phyloP scores from a whole-genome alignment of 75 land plant species.

The Azolla pinnata region DNA sequence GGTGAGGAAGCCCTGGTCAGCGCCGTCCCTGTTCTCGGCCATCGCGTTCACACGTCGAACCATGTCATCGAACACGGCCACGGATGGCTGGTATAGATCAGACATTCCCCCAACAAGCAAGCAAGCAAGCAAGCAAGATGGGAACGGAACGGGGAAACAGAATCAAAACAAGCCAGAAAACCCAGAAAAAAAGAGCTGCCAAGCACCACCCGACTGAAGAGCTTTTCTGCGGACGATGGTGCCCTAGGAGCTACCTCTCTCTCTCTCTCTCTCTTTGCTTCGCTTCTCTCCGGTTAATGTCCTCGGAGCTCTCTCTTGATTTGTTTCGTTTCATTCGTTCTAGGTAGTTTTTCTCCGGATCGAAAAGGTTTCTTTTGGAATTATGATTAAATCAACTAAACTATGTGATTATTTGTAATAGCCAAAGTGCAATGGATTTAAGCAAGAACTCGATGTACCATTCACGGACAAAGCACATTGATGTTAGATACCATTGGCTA shows the following conservation, averaged over 20 bases:
- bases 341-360: no score
- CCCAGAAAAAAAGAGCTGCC: no score
- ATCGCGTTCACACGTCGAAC: constrained; percentile 9
- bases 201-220: no score
- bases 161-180: no score
- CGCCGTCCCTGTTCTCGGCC: constrained; percentile 32
- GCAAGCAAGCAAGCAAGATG: constrained; percentile 1
- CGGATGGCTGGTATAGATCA: constrained; percentile 27
- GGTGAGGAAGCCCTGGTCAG: constrained; percentile 33
- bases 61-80: constrained; percentile 34
- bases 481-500: constrained; percentile 21
- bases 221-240: no score
- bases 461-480: constrained; percentile 14
- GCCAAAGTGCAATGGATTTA: constrained; percentile 18
- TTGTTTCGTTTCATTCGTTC: no score
- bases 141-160: no score
- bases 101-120: not conserved
- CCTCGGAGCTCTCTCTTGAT: no score
- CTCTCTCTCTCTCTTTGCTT: no score
- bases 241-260: no score
- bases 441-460: constrained; percentile 13
- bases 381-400: constrained; percentile 5
- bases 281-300: no score
- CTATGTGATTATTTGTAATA: constrained; percentile 9
- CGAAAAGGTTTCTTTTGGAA: constrained; percentile 11